These are phyloP conservation scores for Nigrograna mackinnonii DNA, from an alignment of 2,329 filamentous ascomycete species.

Conservation along the genomic window DNA sequence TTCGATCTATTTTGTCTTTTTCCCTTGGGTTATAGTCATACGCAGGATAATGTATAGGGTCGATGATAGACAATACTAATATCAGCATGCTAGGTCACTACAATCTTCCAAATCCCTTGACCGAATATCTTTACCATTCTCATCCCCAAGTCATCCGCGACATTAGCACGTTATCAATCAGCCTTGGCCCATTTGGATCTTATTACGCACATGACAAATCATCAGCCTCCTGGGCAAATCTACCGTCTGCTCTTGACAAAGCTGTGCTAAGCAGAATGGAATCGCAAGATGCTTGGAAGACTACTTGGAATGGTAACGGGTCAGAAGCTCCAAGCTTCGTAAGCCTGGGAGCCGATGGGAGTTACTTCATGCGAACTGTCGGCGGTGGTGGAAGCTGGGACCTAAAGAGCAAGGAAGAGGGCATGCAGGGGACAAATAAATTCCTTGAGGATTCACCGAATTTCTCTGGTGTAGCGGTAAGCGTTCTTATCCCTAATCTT, in stretches of 20 bases:
- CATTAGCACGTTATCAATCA: constrained; percentile 26
- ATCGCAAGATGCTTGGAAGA: constrained; percentile 24
- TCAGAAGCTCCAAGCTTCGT: constrained; percentile 32
- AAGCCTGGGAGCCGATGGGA: constrained; percentile 29
- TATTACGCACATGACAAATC: constrained; percentile 34
- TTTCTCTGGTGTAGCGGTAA: constrained; percentile 29
- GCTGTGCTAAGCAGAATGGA: constrained; percentile 24
- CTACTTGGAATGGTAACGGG: constrained; percentile 27
- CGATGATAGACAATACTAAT: no score
- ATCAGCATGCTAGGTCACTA: constrained; percentile 23
- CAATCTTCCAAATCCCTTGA: constrained; percentile 35
- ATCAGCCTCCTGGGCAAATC: constrained; percentile 28
- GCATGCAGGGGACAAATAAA: constrained; percentile 28
- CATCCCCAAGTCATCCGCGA: constrained; percentile 29
- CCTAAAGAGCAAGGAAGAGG: constrained; percentile 25
- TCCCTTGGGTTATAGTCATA: no score
- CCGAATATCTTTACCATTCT: constrained; percentile 29
- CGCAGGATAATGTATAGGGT: no score
- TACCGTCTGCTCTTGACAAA: constrained; percentile 30
- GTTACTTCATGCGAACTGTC: constrained; percentile 36
- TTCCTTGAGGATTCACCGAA: constrained; percentile 24
- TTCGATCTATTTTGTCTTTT: no score
- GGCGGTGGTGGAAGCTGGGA: constrained; percentile 36
- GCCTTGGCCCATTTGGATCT: constrained; percentile 30
- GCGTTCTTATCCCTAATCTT: constrained; percentile 7